Base-by-base conservation (phyloP, 257 asterid species). In the Salvia miltiorrhiza region DNA sequence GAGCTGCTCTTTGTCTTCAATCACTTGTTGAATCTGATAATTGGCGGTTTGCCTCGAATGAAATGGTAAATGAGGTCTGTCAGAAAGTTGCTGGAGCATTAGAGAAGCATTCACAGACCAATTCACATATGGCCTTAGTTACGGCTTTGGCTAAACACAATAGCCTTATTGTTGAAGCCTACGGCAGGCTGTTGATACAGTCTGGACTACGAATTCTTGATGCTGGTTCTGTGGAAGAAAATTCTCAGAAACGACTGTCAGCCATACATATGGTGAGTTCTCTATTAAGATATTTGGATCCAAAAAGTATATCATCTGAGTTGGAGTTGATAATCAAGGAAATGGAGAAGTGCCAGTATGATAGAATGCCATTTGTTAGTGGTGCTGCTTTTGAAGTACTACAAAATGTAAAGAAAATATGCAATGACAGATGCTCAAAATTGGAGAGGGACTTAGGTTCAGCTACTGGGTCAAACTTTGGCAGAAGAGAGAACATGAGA, bases 381-480 rank as follows among this genome's bases (percentile, higher is more conserved):
- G 93, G 93, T 60, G 99, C 99, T 76, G 99, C 97, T 73, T 90
- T 84, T 77, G 99, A 90, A 85, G 88, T 93, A 19, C 56, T 88
- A 40, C 97, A 85, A 71, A 77, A 78, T 40, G 99, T 96, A 63
- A 84, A 78, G 81, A 88, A 75, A 72, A 87, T 90, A 37, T 79
- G 63, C 56, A 66, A 74, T 14, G 93, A 84, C 26, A 83, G 76
- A 61, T 79, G 86, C 54, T 74, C 81, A 16, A 81, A 80, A 70
- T 28, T 63, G 65, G 97, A 84, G 61, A 83, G 80, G 66, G 89
- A 81, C 43, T 63, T 55, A n/a, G 73, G 75, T 74, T 76, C 89
- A 61, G 67, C 72, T 14, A 80, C 86, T 28, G 79, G 84, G 62
- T 83, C 93, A 68, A 87, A 82, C 78, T 68, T 68, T 63, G 80